Conservation (phyloP, 1,284 basidiomycete species). For the Golubevia sp. region DNA sequence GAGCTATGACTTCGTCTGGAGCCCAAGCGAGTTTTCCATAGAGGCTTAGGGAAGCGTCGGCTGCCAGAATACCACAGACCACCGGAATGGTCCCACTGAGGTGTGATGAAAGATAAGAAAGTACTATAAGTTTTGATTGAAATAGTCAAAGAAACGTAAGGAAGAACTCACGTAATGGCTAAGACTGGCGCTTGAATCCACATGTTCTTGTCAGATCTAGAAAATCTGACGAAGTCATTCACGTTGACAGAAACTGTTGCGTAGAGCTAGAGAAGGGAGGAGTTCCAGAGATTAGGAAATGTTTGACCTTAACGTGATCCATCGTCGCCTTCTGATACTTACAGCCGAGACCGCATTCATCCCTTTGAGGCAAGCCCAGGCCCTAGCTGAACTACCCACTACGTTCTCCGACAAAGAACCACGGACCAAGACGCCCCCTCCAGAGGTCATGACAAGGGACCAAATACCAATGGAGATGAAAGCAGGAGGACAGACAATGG, state of each 20-base stretch:
- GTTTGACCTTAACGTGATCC: no score
- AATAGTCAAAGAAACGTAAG: no score
- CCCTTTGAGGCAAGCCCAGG: slow-evolving; percentile 14
- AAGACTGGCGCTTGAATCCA: slow-evolving; percentile 19
- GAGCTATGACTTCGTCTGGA: slow-evolving; percentile 11
- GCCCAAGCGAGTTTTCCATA: slow-evolving; percentile 19
- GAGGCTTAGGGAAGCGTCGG: slow-evolving; percentile 10
- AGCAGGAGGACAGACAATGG: slow-evolving; percentile 14
- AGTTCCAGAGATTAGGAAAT: background rate
- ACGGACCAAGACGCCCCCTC: slow-evolving; percentile 10
- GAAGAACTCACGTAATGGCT: slow-evolving; percentile 16
- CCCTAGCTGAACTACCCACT: background rate
- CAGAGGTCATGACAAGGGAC: slow-evolving; percentile 8
- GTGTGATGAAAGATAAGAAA: no score
- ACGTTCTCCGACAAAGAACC: background rate
- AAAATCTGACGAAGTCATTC: slow-evolving; percentile 16
- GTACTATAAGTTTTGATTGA: no score
- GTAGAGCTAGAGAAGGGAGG: slow-evolving; percentile 3
- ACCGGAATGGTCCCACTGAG: no score
- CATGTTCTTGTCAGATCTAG: slow-evolving; percentile 10
- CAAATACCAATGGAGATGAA: slow-evolving; percentile 19
- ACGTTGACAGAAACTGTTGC: slow-evolving; percentile 21
- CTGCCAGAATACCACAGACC: slow-evolving; percentile 17
- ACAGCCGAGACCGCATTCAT: slow-evolving; percentile 15
- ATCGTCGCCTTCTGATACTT: no score